phyloP scores from a whole-genome alignment of 176 grass and related monocot genomes.

The Carex scoparia region DNA sequence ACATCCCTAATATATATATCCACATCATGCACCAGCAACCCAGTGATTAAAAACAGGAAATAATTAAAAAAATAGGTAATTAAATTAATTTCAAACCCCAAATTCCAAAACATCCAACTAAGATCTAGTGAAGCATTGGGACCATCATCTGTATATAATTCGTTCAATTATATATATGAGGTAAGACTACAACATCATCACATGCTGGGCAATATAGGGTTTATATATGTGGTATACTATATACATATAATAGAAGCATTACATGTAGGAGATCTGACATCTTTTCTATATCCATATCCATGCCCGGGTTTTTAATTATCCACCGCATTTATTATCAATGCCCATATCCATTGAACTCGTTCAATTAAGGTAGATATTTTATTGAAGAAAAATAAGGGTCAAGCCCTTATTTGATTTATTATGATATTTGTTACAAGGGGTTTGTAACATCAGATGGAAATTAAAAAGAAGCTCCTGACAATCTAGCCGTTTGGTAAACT shows the following conservation, averaged over 20 bases:
- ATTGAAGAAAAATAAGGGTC: too few relatives aligned
- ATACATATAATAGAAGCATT: not conserved
- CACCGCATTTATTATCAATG: too few relatives aligned
- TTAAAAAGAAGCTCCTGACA: too few relatives aligned
- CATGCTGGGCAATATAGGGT: not conserved
- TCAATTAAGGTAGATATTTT: too few relatives aligned
- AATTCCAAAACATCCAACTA: not conserved
- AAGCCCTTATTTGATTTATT: too few relatives aligned
- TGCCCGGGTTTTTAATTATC: too few relatives aligned
- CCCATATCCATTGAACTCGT: too few relatives aligned
- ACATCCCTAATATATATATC: not conserved
- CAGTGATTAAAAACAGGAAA: not conserved
- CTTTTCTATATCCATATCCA: too few relatives aligned
- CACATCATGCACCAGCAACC: not conserved
- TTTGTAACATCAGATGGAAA: too few relatives aligned
- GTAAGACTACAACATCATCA: not conserved
- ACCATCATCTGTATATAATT: not conserved
- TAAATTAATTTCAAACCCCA: not conserved
- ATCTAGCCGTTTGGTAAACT: too few relatives aligned
- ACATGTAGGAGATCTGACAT: not conserved
- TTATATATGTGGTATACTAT: not conserved
- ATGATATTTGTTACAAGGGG: too few relatives aligned
- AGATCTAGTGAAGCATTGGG: not conserved
- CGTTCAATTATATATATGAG: not conserved
- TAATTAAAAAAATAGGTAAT: not conserved